Conservation (phyloP, 1,139 yeast species). For the Kazachstania sp. region DNA sequence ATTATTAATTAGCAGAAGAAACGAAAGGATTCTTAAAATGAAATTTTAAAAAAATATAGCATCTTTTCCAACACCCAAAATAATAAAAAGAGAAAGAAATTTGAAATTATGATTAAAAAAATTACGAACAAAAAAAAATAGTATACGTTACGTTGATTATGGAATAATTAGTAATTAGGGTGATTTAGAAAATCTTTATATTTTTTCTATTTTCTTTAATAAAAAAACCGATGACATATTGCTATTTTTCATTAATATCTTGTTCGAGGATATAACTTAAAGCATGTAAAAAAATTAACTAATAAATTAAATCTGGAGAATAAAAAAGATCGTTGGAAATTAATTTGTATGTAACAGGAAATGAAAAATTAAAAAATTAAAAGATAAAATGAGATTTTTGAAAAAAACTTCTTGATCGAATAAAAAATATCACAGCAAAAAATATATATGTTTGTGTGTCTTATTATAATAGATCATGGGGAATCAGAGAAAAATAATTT, state of each 20-base stretch:
- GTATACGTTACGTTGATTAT: conserved; percentile 2
- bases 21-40: too few relatives aligned
- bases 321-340: neutral
- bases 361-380: neutral
- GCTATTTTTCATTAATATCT: neutral
- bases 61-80: neutral
- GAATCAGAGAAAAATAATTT: conserved; percentile 1
- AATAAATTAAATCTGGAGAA: neutral
- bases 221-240: neutral
- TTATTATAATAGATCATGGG: conserved; percentile 2
- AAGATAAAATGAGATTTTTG: neutral
- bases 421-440: neutral
- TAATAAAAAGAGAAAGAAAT: neutral
- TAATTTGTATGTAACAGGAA: neutral
- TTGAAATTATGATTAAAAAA: conserved; percentile 2
- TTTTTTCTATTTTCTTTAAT: too few relatives aligned
- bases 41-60: neutral
- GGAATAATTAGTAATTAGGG: conserved; percentile 3
- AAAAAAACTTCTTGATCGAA: neutral
- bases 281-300: neutral
- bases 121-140: conserved; percentile 2
- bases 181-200: neutral
- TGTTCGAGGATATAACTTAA: neutral
- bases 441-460: conserved; percentile 1
- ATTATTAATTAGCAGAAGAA: too few relatives aligned